Evolutionary conservation across 495 filamentous ascomycete species (phyloP), one percentile per base, ranked within the genome.

Genomic region (Baudoinia panamericana): DNA sequence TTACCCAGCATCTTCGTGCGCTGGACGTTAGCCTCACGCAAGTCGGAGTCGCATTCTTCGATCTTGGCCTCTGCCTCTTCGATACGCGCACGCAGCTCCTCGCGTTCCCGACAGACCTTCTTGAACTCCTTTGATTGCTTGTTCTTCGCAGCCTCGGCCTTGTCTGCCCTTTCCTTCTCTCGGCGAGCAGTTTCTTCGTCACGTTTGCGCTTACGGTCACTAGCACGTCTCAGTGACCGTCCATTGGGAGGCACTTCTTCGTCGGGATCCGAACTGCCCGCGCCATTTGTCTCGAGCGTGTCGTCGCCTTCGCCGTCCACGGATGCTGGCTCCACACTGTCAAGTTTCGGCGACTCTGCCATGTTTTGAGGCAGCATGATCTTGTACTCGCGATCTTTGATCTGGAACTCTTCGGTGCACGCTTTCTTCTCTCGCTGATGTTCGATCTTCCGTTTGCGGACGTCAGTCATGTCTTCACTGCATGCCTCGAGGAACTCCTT

Each of bases 361-460:
- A 47, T 39, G 46, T 79, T 78, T 22, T 86, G 81, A 0, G 85
- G 83, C 38, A 85, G 71, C 30, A 92, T 67, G 15, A 80, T 76
- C 62, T 93, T 94, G 33, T 84, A 76, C 54, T 95, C 81, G 36
- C 90, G 84, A 53, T 95, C 76, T 13, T 95, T 71, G 24, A 67
- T 62, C 36, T 81, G 79, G 25, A 97, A 67, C 38, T 95, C 85
- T 62, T 87, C 85, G 26, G 86, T 64, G 3, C 82, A 69, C 58
- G 70, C 67, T 57, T 90, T 95, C 52, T 81, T 75, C 39, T 78
- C 70, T 41, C 84, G 72, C 58, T 96, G 90, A 56, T 75, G 78
- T 49, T 93, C 82, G 41, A 93, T 94, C 62, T 93, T 96, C 58
- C 92, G 81, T 60, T 96, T 97, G 15, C 90, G 72, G 53, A 85